Evolutionary conservation across 2,329 filamentous ascomycete species (phyloP).

Genomic region (Phoma herbarum): DNA sequence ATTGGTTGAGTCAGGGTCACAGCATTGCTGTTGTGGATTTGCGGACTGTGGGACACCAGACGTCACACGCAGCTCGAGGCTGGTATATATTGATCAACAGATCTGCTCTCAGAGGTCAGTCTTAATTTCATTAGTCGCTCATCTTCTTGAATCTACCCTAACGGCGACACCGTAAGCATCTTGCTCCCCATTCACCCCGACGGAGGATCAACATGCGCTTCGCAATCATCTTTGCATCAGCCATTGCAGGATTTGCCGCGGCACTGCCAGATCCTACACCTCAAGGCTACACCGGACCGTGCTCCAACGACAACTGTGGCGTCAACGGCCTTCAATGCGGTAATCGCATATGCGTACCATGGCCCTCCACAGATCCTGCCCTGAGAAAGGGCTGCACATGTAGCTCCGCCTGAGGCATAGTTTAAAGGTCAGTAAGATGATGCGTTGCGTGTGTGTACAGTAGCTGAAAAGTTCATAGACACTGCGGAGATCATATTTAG

Average conservation of each 20-base stretch:
- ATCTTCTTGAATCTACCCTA: too few relatives aligned
- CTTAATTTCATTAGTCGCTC: neutral
- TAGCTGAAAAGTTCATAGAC: neutral
- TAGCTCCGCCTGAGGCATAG: constrained; percentile 5
- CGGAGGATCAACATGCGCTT: constrained; percentile 19
- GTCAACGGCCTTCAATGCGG: constrained; percentile 4
- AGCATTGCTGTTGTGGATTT: constrained; percentile 3
- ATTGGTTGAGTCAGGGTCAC: constrained; percentile 10
- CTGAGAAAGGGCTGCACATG: constrained; percentile 24
- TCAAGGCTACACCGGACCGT: constrained; percentile 29
- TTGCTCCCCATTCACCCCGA: neutral
- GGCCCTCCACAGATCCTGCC: constrained; percentile 17
- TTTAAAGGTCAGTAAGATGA: neutral
- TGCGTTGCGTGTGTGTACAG: neutral
- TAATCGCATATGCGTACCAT: constrained; percentile 11
- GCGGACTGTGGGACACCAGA: constrained; percentile 12
- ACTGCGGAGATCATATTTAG: neutral
- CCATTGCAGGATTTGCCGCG: constrained; percentile 11
- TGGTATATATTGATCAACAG: constrained; percentile 10
- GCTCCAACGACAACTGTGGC: constrained; percentile 13
- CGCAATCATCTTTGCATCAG: constrained; percentile 9
- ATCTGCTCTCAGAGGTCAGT: neutral
- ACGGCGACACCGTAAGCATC: too few relatives aligned
- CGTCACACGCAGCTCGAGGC: constrained; percentile 12
- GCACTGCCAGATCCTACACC: constrained; percentile 28